Conservation (phyloP, 495 filamentous ascomycete species). For the Astrothelium macrocarpum region DNA sequence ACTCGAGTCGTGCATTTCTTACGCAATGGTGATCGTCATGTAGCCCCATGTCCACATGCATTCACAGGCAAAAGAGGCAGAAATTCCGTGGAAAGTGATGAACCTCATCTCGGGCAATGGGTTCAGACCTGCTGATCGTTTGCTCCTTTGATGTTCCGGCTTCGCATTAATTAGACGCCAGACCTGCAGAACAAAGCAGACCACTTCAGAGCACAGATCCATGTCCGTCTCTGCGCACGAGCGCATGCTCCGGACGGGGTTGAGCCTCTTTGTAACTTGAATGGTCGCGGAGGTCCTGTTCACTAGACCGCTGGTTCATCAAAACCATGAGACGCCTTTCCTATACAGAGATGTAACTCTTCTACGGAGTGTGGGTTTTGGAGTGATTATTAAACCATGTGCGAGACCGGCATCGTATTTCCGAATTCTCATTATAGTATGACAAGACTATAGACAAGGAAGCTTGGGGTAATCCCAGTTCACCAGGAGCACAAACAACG, state of each 20-base stretch:
- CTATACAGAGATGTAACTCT: background rate
- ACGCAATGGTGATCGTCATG: too few species aligned
- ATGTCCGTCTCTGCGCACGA: background rate
- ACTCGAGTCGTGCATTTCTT: too few species aligned
- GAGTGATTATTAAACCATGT: background rate
- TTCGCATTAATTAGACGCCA: background rate
- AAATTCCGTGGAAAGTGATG: background rate
- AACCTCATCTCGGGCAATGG: background rate
- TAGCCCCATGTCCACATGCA: too few species aligned
- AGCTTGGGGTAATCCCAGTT: background rate
- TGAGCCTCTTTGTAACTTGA: background rate
- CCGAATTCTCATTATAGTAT: background rate
- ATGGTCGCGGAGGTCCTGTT: background rate
- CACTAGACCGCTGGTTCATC: background rate
- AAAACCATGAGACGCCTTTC: background rate
- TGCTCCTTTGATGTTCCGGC: background rate
- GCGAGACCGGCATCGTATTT: background rate
- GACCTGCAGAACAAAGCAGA: background rate
- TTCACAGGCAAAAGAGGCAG: background rate
- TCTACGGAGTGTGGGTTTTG: background rate
- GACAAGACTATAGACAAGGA: background rate
- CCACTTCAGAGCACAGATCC: background rate
- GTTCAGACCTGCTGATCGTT: background rate
- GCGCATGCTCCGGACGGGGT: background rate
- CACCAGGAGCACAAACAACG: background rate